Base-by-base conservation (phyloP, 2,329 filamentous ascomycete genomes). In the Geosmithia flava region DNA sequence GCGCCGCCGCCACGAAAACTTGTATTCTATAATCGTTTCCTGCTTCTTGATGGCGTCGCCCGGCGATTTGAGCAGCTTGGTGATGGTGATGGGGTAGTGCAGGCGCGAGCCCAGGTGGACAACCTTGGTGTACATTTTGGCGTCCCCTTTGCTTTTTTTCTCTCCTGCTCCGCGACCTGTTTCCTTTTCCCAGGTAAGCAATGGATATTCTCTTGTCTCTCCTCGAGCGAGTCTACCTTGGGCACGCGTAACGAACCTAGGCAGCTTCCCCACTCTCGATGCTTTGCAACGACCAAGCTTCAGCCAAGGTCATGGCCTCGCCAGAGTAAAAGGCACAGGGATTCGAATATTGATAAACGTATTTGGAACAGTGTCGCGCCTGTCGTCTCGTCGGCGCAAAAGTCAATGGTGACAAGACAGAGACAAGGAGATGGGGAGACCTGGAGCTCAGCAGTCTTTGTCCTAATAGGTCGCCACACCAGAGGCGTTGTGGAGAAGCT, bases 81-180 rank as follows among this genome's bases (percentile, higher is more conserved):
- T 89, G 66, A 98, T 83, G 56, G 85, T 95, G 67, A 97, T 90
- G 58, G 93, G 93, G 67, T 97, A 98, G 66, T 85, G 85, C 56
- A 96, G 79, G 66, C 78, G 73, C 56, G 72, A 66, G 59, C 78
- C 78, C 49, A 81, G 61, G 48, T 65, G 69, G 49, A 82, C 63
- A 46, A 60, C 50, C 52, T 67, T 67, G 58, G 67, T 64, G 59
- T 60, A 60, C 65, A 68, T 68, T 45, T 20, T 58, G 47, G 40
- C 42, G 30, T 20, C 39, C 33, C 33, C 29, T 30, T 30, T 30
- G 29, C 7, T 6, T 7, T 30, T 37, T 11, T 37, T 37, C 44
- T 6, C 11, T 37, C 33, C 33, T 13, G 33, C 13, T 11, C 6
- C 13, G 11, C 15, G 11, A 13, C 16, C 39, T 16, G 39, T 41